Percentiles rank a stretch among this genome's conserved stretches.
Conservation (phyloP, 2,329 filamentous ascomycete genomes). For the Aspergillus piperis region DNA sequence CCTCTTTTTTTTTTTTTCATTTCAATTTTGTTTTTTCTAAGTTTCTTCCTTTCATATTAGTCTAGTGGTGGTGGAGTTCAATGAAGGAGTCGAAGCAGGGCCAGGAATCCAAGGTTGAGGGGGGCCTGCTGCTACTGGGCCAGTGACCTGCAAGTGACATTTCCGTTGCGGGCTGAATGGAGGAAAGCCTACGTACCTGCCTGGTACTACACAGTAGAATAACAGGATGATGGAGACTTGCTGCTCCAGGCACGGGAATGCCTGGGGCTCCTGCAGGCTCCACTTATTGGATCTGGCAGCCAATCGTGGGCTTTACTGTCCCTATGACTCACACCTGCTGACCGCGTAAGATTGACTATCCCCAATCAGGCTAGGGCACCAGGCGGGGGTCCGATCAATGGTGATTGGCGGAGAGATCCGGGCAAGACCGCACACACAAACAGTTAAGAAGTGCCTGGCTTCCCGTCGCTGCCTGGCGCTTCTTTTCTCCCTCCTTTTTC, state of each 20-base stretch:
- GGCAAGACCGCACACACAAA: slow-evolving; percentile 23
- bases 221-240: background rate
- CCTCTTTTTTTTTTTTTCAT: background rate
- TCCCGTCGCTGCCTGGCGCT: slow-evolving; percentile 38
- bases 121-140: background rate
- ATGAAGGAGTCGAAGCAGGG: background rate
- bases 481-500: slow-evolving; percentile 23
- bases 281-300: slow-evolving; percentile 8
- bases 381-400: slow-evolving; percentile 14
- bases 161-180: background rate
- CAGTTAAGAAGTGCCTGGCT: slow-evolving; percentile 45
- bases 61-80: slow-evolving; percentile 4
- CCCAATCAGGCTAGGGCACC: slow-evolving; percentile 12
- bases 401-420: slow-evolving; percentile 29
- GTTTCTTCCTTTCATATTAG: too few relatives aligned
- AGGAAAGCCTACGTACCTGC: background rate
- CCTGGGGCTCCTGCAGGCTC: slow-evolving; percentile 16
- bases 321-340: slow-evolving; percentile 44
- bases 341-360: slow-evolving; percentile 14
- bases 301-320: slow-evolving; percentile 25
- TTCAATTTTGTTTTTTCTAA: too few relatives aligned
- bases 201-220: background rate
- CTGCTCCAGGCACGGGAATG: slow-evolving; percentile 13
- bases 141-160: slow-evolving; percentile 1
- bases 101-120: background rate